Evolutionary conservation across 305 asterid species (phyloP).

Genomic region (Fraxinus platypoda): DNA sequence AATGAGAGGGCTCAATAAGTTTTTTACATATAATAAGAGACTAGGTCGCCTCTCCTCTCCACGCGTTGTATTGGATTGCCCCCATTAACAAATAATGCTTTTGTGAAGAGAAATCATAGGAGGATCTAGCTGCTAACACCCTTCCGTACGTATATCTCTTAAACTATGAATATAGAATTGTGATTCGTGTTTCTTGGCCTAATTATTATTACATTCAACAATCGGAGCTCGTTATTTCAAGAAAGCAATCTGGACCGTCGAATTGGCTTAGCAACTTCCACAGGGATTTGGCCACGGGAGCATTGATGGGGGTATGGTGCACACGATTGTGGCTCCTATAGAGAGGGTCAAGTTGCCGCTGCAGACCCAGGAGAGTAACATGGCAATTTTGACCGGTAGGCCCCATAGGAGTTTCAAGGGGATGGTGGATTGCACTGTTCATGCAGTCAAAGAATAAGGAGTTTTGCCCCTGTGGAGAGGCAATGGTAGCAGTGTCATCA

Average conservation of each 20-base stretch:
- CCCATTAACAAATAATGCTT: no score
- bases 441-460: slow-evolving; percentile 77
- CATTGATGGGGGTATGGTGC: slow-evolving; percentile 87
- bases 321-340: slow-evolving; percentile 90
- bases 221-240: slow-evolving; percentile 9
- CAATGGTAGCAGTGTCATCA: slow-evolving; percentile 86
- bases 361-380: slow-evolving; percentile 90
- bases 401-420: slow-evolving; percentile 80
- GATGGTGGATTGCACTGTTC: slow-evolving; percentile 77
- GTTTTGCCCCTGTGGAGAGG: slow-evolving; percentile 87
- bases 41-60: no score
- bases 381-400: slow-evolving; percentile 63
- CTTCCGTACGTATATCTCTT: no score
- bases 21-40: no score
- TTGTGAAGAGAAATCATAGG: no score
- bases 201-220: no score
- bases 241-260: neutral
- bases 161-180: no score
- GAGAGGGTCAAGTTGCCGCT: slow-evolving; percentile 83
- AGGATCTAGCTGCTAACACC: no score
- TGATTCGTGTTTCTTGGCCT: no score
- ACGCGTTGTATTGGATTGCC: no score
- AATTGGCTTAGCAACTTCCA: slow-evolving; percentile 43
- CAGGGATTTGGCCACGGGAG: slow-evolving; percentile 85
- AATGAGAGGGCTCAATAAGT: no score